phyloP scores from a whole-genome alignment of 306 rosid species.

The Vigna trinervia region DNA sequence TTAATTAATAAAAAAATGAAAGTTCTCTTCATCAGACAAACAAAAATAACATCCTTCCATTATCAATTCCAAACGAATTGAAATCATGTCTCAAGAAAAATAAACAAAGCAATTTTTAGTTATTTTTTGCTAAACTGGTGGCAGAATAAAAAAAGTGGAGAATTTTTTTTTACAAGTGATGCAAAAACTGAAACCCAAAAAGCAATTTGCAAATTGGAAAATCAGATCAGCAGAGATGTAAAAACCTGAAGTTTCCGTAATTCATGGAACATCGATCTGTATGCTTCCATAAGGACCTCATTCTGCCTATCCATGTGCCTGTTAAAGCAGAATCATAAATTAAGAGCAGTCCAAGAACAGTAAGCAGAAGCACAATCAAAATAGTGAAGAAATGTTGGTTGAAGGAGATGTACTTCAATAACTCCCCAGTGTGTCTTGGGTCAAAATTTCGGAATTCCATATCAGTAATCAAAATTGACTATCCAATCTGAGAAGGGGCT shows the following conservation, averaged over 20 bases:
- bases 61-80: slow-evolving; percentile 2
- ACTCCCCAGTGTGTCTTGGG: slow-evolving; percentile 31
- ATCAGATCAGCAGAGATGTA: neutral
- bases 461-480: neutral
- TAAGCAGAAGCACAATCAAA: neutral
- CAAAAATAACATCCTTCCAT: neutral
- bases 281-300: slow-evolving; percentile 35
- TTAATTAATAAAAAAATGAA: slow-evolving; percentile 9
- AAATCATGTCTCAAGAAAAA: neutral
- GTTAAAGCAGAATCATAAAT: slow-evolving; percentile 3
- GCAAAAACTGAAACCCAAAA: slow-evolving; percentile 10
- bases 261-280: slow-evolving; percentile 41
- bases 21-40: slow-evolving; percentile 1
- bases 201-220: neutral
- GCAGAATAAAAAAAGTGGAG: neutral
- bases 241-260: slow-evolving; percentile 44
- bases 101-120: neutral
- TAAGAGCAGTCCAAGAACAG: neutral
- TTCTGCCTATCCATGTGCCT: slow-evolving; percentile 49
- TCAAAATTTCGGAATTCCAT: slow-evolving; percentile 41
- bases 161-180: neutral
- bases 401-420: slow-evolving; percentile 39
- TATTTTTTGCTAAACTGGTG: neutral
- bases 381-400: neutral
- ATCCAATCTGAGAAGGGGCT: neutral